Conservation (phyloP, 1,284 basidiomycete species). For the Cryptococcus amylolentus region DNA sequence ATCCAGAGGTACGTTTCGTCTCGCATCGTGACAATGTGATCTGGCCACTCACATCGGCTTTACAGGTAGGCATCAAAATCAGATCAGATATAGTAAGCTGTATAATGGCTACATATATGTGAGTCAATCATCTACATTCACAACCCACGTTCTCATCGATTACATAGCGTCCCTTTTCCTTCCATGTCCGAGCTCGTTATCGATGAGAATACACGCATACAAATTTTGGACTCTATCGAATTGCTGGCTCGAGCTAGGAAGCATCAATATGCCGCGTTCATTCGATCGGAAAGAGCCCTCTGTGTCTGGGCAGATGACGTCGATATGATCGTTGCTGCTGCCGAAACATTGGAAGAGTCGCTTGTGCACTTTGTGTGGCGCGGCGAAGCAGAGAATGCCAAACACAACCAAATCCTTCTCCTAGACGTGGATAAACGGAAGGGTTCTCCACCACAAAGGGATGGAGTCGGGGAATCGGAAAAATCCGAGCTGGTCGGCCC, state of each 20-base stretch:
- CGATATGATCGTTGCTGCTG: constrained; percentile 61
- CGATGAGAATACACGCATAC: constrained; percentile 38
- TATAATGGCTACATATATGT: constrained; percentile 34
- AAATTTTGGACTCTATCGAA: constrained; percentile 55
- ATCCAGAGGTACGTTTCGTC: constrained; percentile 24
- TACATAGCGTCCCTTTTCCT: constrained; percentile 23
- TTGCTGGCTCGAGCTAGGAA: constrained; percentile 67
- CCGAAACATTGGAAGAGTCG: constrained; percentile 65
- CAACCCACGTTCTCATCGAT: not conserved
- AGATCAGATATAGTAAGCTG: constrained; percentile 27
- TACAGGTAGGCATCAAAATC: constrained; percentile 35
- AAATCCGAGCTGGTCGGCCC: constrained; percentile 17
- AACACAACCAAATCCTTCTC: constrained; percentile 43
- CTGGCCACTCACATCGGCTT: not conserved
- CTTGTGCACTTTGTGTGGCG: constrained; percentile 77
- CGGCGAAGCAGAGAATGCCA: constrained; percentile 43
- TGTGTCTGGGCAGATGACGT: constrained; percentile 73
- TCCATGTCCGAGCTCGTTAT: constrained; percentile 36
- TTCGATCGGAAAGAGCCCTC: constrained; percentile 69
- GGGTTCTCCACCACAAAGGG: constrained; percentile 17
- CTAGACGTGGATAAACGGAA: constrained; percentile 32
- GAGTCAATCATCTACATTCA: not conserved
- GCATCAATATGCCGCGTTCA: constrained; percentile 79
- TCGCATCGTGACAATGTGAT: not conserved
- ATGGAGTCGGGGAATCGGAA: not conserved